Evolutionary conservation across 1,284 basidiomycete species (phyloP).

Genomic region (Baeospora myosura): DNA sequence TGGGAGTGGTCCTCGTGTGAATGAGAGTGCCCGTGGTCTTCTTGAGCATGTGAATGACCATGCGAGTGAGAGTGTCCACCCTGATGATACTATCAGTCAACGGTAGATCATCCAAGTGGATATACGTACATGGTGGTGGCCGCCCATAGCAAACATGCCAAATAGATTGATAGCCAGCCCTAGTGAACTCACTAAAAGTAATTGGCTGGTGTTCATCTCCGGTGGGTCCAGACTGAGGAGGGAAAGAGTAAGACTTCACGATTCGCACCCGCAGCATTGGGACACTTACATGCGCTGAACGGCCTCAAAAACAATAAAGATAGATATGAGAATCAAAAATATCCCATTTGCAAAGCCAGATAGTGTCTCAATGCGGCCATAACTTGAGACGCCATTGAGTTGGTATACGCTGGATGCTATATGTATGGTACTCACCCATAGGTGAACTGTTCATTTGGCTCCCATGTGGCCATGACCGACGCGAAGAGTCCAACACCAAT

Average conservation of each 20-base stretch:
- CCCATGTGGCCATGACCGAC: conserved; percentile 97
- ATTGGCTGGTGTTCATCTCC: conserved; percentile 94
- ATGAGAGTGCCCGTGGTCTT: conserved; percentile 23
- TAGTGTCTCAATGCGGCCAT: conserved; percentile 96
- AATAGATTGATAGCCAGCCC: conserved; percentile 94
- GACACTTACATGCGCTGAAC: conserved; percentile 84
- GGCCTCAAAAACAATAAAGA: conserved; percentile 98
- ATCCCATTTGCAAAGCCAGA: conserved; percentile 98
- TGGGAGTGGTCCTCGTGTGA: background rate
- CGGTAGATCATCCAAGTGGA: conserved; percentile 1
- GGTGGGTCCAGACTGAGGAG: conserved; percentile 81
- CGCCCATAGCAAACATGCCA: conserved; percentile 98
- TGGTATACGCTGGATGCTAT: background rate
- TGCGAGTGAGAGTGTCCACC: conserved; percentile 53
- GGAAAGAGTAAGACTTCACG: conserved; percentile 4
- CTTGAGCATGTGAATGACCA: conserved; percentile 38
- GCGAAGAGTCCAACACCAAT: conserved; percentile 95
- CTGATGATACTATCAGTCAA: conserved; percentile 20
- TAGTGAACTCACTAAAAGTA: conserved; percentile 83
- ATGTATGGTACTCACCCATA: conserved; percentile 60
- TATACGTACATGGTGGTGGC: conserved; percentile 73
- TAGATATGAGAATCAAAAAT: conserved; percentile 92
- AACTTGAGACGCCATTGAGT: conserved; percentile 40
- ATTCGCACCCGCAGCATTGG: background rate
- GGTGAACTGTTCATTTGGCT: conserved; percentile 89